A percentile compares a stretch with the other conserved stretches of the same genome.
Conservation (phyloP, 108 stramenopile species). For the Pseudonitzschia pungens region DNA sequence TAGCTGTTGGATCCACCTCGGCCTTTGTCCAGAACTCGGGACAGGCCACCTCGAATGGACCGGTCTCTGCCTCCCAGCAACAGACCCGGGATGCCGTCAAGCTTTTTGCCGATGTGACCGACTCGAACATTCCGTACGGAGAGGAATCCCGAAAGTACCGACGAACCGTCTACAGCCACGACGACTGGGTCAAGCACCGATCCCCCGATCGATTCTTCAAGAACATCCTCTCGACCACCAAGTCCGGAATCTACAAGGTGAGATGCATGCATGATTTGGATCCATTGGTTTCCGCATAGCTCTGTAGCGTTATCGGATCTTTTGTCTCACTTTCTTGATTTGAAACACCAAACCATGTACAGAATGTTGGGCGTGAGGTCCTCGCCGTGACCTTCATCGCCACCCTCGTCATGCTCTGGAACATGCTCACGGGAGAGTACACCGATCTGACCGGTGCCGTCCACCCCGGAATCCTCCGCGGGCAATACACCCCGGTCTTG, state of each 20-base stretch:
- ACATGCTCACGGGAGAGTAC: conserved; percentile 56
- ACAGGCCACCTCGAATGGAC: background rate
- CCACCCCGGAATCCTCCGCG: conserved; percentile 44
- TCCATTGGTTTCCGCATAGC: too few relatives aligned
- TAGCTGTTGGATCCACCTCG: background rate
- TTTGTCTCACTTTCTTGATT: too few relatives aligned
- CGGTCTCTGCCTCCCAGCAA: background rate
- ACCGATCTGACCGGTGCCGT: conserved; percentile 51
- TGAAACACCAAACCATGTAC: too few relatives aligned
- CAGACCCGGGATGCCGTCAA: background rate
- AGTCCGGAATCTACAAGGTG: conserved; percentile 64
- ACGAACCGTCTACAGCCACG: conserved; percentile 74
- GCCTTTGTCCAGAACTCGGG: background rate
- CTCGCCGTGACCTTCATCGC: conserved; percentile 47
- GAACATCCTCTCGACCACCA: conserved; percentile 49
- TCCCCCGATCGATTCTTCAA: conserved; percentile 60
- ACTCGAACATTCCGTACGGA: conserved; percentile 33
- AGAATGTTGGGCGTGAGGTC: conserved; percentile 57
- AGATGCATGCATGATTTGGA: too few relatives aligned
- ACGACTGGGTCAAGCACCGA: conserved; percentile 76
- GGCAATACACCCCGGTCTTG: conserved; percentile 38
- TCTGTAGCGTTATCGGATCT: too few relatives aligned
- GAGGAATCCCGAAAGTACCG: conserved; percentile 56
- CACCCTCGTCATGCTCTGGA: conserved; percentile 56
- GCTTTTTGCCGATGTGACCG: background rate